These are phyloP conservation scores for Trichoderma pleuroti DNA, from an alignment of 2,329 filamentous ascomycete genomes.

Conservation along the genomic window DNA sequence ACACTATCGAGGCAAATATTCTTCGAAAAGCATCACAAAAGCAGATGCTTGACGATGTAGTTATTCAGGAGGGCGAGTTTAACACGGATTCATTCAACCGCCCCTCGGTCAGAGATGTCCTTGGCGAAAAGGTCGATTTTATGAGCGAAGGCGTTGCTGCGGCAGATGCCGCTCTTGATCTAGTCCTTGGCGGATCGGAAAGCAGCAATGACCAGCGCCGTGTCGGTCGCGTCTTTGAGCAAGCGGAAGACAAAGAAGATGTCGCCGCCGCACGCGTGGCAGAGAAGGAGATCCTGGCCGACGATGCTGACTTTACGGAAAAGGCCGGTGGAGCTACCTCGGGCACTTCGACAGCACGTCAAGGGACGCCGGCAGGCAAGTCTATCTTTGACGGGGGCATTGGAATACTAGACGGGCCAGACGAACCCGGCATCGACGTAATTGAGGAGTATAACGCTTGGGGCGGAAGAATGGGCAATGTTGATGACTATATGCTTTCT, in stretches of 20 bases:
- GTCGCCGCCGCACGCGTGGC: constrained; percentile 82
- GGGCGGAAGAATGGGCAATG: constrained; percentile 54
- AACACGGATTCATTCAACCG: constrained; percentile 95
- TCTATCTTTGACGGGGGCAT: constrained; percentile 32
- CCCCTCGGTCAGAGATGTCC: constrained; percentile 66
- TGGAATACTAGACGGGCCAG: constrained; percentile 30
- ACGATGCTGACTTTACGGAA: constrained; percentile 81
- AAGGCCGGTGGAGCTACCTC: constrained; percentile 47
- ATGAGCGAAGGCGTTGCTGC: constrained; percentile 57
- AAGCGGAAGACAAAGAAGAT: constrained; percentile 90
- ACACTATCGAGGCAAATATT: constrained; percentile 98
- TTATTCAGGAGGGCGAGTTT: constrained; percentile 97
- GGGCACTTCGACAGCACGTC: constrained; percentile 48
- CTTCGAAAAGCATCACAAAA: constrained; percentile 95
- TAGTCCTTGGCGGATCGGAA: constrained; percentile 67
- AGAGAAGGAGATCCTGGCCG: constrained; percentile 82
- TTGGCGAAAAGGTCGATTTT: constrained; percentile 56
- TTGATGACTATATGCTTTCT: constrained; percentile 73
- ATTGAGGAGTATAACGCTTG: constrained; percentile 56
- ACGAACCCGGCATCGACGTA: constrained; percentile 33
- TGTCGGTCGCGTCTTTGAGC: constrained; percentile 72
- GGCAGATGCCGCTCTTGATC: constrained; percentile 79
- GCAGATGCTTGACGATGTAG: constrained; percentile 94
- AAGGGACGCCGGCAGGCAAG: constrained; percentile 48
- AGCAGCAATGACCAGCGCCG: constrained; percentile 58